Conservation (phyloP, 805 yeast genomes). For the Hanseniaspora jakobsenii region DNA sequence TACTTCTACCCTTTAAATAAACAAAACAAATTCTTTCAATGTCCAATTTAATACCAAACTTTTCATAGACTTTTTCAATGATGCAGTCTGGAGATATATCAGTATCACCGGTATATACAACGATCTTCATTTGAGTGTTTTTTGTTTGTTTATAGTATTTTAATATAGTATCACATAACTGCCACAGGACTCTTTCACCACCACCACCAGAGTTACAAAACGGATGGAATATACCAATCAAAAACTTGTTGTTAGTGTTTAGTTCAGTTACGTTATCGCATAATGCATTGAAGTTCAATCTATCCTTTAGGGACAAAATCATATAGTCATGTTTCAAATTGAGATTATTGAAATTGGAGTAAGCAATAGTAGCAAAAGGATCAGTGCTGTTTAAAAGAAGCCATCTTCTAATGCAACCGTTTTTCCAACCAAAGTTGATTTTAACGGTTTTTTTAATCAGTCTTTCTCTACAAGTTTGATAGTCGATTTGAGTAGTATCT, state of each 20-base stretch:
- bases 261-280: conserved; percentile 3
- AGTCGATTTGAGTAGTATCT: neutral
- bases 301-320: conserved; percentile 5
- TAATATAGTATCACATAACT: conserved; percentile 67
- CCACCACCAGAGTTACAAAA: conserved; percentile 96
- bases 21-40: conserved; percentile 47
- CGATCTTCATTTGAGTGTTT: conserved; percentile 39
- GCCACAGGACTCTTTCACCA: conserved; percentile 95
- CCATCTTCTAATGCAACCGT: conserved; percentile 16
- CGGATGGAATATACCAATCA: conserved; percentile 83
- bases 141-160: conserved; percentile 31
- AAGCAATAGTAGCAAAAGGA: conserved; percentile 4
- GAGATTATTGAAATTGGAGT: conserved; percentile 11
- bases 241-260: conserved; percentile 8
- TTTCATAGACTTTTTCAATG: conserved; percentile 38
- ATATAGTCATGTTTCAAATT: conserved; percentile 7
- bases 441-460: conserved; percentile 6
- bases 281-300: conserved; percentile 7
- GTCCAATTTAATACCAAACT: conserved; percentile 48
- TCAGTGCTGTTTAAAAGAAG: conserved; percentile 10
- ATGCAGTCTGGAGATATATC: conserved; percentile 40
- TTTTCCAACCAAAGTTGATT: conserved; percentile 15
- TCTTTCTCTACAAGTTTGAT: neutral
- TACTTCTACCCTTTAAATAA: conserved; percentile 41
- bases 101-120: conserved; percentile 57